Evolutionary conservation across 177 flowering plant genomes (phyloP), one percentile per base, ranked within the genome.

Genomic region (Tripterygium wilfordii): DNA sequence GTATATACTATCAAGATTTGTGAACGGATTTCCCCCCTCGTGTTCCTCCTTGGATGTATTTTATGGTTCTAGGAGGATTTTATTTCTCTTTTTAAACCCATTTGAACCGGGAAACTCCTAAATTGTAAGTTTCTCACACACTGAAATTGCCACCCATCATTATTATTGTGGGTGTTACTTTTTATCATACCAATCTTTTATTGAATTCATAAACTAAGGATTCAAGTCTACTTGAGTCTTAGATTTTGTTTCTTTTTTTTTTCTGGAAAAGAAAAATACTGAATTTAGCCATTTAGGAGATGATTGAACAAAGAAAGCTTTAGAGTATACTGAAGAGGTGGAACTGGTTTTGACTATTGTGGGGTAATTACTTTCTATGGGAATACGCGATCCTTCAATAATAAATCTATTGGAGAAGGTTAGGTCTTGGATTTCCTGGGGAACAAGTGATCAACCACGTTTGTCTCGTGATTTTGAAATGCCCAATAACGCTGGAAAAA

Each of bases 391-490:
- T 72, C 60, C 47, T 47, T 64, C 80, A 20, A 39, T 77, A 20
- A 38, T 49, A 39, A 65, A 71, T 72, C 59, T 88, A 21, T 56
- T 78, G 32, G 72, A 67, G 28, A 83, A 73, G 56, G 63, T 77
- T 59, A 69, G 71, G 64, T 74, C 72, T 75, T 84, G 84, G 94
- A 58, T 86, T 47, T 51, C 61, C 55, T 65, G 75, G 83, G 69
- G 71, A 38, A 56, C 54, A 52, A 65, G 63, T 23, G 75, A 71
- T 53, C 19, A 25, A 18, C 45, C 26, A 28, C 38, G 54, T 45
- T 31, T 56, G 3, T 61, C 63, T 4, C 36, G 62, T 43, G 55
- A 69, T 35, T 48, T 56, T 26, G 53, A 57, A 36, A 67, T 64
- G 68, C 52, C 66, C 1, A 20, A 42, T 17, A 60, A 48, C 40